phyloP scores from a whole-genome alignment of 768 basidiomycete genomes.

The Grammothele lineata region DNA sequence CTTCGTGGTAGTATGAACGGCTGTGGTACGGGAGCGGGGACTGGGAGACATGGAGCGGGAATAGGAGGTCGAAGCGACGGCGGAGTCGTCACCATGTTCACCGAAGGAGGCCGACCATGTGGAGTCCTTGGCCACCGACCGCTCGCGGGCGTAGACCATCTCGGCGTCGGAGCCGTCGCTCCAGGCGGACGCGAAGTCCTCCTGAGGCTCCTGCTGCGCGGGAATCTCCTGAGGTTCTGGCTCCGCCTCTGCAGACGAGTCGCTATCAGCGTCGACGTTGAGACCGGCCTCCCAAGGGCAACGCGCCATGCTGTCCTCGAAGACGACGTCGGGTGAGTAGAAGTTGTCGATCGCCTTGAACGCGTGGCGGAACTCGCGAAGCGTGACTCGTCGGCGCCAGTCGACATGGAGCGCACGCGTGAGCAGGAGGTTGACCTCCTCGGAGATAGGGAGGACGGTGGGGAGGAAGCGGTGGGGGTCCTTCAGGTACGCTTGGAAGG shows the following conservation, averaged over 20 bases:
- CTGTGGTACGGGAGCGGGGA: conserved; percentile 11
- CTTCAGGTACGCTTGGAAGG: conserved; percentile 83
- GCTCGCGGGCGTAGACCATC: conserved; percentile 26
- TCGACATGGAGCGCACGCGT: conserved; percentile 30
- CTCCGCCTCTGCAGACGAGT: conserved; percentile 46
- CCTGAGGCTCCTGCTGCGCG: conserved; percentile 23
- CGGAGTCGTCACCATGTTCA: conserved; percentile 6
- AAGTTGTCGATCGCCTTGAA: conserved; percentile 58
- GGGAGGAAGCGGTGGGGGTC: conserved; percentile 79
- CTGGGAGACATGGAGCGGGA: conserved; percentile 19
- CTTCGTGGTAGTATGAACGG: conserved; percentile 25
- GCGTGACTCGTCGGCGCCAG: conserved; percentile 31
- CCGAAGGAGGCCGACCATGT: conserved; percentile 19
- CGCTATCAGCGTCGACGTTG: conserved; percentile 43
- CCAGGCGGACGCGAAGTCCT: conserved; percentile 21
- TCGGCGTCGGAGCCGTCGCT: conserved; percentile 25
- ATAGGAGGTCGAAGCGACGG: conserved; percentile 6
- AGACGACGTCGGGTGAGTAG: conserved; percentile 71
- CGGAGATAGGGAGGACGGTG: conserved; percentile 35
- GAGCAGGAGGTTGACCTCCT: conserved; percentile 32
- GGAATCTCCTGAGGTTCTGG: conserved; percentile 38
- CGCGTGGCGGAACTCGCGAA: conserved; percentile 48
- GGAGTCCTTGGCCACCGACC: conserved; percentile 12
- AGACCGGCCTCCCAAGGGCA: conserved; percentile 76
- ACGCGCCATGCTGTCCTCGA: conserved; percentile 77